Conservation (phyloP, 2,329 filamentous ascomycete genomes). For the Trichoderma sp. region DNA sequence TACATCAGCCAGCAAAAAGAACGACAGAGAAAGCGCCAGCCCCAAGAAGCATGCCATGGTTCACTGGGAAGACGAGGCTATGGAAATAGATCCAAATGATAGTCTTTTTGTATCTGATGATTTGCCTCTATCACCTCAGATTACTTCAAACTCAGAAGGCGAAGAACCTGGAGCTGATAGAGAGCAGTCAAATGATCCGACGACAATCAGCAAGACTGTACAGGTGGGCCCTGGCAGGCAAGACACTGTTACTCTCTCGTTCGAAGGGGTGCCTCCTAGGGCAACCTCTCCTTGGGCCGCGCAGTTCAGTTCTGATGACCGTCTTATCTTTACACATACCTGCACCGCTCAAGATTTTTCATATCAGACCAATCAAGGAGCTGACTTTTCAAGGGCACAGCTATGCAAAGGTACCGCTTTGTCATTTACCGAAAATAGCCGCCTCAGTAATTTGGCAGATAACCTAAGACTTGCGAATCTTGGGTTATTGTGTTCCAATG, state of each 20-base stretch:
- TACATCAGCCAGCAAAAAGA: background rate
- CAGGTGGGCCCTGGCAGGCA: slow-evolving; percentile 24
- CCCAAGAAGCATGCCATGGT: slow-evolving; percentile 24
- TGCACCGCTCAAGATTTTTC: slow-evolving; percentile 40
- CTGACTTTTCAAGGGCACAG: slow-evolving; percentile 23
- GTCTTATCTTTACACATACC: slow-evolving; percentile 39
- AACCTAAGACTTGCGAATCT: slow-evolving; percentile 41
- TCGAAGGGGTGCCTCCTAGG: slow-evolving; percentile 27
- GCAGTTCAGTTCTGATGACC: slow-evolving; percentile 31
- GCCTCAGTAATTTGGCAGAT: slow-evolving; percentile 36
- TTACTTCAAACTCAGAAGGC: background rate
- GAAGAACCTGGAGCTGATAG: background rate
- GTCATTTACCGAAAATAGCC: slow-evolving; percentile 18
- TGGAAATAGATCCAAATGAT: slow-evolving; percentile 28
- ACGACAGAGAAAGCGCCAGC: background rate
- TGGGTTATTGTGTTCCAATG: slow-evolving; percentile 39
- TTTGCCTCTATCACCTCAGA: background rate
- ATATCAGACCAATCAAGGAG: slow-evolving; percentile 21
- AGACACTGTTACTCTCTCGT: slow-evolving; percentile 22
- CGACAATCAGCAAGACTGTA: slow-evolving; percentile 20
- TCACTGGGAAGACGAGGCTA: slow-evolving; percentile 33
- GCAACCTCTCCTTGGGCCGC: slow-evolving; percentile 32
- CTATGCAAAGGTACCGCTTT: slow-evolving; percentile 32
- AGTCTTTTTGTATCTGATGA: slow-evolving; percentile 32
- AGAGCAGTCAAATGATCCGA: background rate